Percentiles rank a stretch among this genome's conserved stretches.
Evolutionary conservation across 257 asterid species (phyloP).

Genomic region (Voacanga thouarsii): DNA sequence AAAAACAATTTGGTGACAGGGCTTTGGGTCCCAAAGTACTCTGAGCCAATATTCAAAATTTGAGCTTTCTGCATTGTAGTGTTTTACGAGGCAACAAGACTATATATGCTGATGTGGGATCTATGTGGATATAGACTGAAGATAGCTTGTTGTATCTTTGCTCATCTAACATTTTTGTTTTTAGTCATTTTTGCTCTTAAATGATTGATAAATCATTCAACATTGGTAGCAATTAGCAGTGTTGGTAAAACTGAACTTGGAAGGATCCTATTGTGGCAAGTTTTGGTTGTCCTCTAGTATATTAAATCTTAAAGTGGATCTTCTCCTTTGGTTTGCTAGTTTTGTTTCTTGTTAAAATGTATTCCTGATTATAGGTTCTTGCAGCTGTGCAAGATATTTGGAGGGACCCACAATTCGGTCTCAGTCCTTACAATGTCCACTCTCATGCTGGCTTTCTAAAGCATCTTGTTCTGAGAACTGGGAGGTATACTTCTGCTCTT

Average conservation of each 20-base stretch:
- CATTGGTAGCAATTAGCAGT: neutral
- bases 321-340: neutral
- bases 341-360: conserved; percentile 25
- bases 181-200: neutral
- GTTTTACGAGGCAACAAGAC: neutral
- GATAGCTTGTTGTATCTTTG: neutral
- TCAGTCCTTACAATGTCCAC: conserved; percentile 77
- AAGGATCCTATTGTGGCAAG: neutral
- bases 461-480: conserved; percentile 91
- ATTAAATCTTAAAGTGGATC: neutral
- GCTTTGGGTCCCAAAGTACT: neutral
- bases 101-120: neutral
- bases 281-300: neutral
- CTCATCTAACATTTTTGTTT: neutral
- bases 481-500: conserved; percentile 54
- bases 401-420: conserved; percentile 66
- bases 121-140: neutral
- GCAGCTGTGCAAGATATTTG: conserved; percentile 82
- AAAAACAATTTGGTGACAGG: neutral
- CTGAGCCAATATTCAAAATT: neutral
- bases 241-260: neutral
- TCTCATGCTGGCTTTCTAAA: conserved; percentile 88
- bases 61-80: neutral
- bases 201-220: neutral
- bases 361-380: conserved; percentile 79